A percentile compares a stretch with the other conserved stretches of the same genome.
Evolutionary conservation across 768 basidiomycete genomes (phyloP).

Genomic region (Lactifluus volemus): DNA sequence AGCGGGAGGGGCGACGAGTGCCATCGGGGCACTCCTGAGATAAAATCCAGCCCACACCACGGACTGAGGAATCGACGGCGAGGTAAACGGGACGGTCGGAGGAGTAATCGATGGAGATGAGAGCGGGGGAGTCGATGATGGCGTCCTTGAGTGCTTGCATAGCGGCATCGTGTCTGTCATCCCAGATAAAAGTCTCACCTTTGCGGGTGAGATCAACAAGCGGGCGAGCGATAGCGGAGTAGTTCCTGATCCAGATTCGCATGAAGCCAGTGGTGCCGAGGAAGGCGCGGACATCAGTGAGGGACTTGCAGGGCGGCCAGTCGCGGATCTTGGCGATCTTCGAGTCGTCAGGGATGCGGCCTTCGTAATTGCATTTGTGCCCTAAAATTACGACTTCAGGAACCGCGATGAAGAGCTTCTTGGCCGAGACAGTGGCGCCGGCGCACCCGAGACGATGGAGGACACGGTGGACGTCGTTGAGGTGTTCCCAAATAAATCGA

Average conservation of each 20-base stretch:
- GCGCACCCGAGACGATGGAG: too few relatives aligned
- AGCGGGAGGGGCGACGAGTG: slow-evolving; percentile 25
- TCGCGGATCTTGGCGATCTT: not conserved
- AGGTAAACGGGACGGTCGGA: too few relatives aligned
- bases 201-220: too few relatives aligned
- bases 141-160: slow-evolving; percentile 31
- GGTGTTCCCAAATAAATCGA: too few relatives aligned
- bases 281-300: too few relatives aligned
- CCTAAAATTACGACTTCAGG: slow-evolving; percentile 30
- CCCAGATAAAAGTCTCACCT: not conserved
- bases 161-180: not conserved
- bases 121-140: too few relatives aligned
- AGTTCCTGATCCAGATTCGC: slow-evolving; percentile 19
- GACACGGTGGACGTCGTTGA: too few relatives aligned
- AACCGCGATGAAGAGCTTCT: not conserved
- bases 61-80: slow-evolving; percentile 23
- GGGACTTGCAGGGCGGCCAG: slow-evolving; percentile 20
- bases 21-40: slow-evolving; percentile 21
- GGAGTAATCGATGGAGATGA: too few relatives aligned
- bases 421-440: too few relatives aligned
- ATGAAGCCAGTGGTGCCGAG: slow-evolving; percentile 21
- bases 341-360: too few relatives aligned
- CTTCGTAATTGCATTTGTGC: too few relatives aligned
- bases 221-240: too few relatives aligned
- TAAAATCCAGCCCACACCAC: slow-evolving; percentile 24